phyloP scores from a whole-genome alignment of 2,329 filamentous ascomycete species.

The Cladophialophora bantiana region DNA sequence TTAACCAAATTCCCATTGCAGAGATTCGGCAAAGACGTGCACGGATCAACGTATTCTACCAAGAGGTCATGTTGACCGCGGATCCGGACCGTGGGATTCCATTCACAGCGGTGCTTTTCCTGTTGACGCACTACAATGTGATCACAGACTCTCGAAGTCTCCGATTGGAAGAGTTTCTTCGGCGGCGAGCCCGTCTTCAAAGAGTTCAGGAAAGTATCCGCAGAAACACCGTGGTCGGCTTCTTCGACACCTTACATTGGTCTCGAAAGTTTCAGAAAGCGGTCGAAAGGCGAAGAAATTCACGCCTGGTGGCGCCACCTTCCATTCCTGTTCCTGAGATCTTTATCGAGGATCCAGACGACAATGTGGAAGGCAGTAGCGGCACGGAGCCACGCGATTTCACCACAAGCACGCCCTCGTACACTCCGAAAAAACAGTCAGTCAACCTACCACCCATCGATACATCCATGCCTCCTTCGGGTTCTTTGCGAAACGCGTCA shows the following conservation, averaged over 20 bases:
- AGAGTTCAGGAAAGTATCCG: slow-evolving; percentile 94
- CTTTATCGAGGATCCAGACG: slow-evolving; percentile 79
- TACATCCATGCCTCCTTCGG: slow-evolving; percentile 37
- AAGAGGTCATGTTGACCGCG: slow-evolving; percentile 92
- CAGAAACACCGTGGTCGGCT: slow-evolving; percentile 86
- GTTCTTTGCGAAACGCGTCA: slow-evolving; percentile 36
- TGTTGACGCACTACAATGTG: slow-evolving; percentile 96
- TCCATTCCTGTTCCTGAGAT: slow-evolving; percentile 88
- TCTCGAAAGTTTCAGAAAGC: slow-evolving; percentile 79
- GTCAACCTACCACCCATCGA: slow-evolving; percentile 38
- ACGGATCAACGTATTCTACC: slow-evolving; percentile 92
- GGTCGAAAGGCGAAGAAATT: slow-evolving; percentile 73
- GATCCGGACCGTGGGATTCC: slow-evolving; percentile 89
- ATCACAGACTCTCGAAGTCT: slow-evolving; percentile 98
- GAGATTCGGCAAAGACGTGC: slow-evolving; percentile 77
- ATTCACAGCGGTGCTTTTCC: slow-evolving; percentile 92
- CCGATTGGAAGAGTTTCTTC: slow-evolving; percentile 90
- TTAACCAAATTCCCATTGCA: slow-evolving; percentile 74
- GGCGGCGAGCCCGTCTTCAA: slow-evolving; percentile 86
- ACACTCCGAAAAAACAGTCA: slow-evolving; percentile 27
- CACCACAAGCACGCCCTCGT: slow-evolving; percentile 35
- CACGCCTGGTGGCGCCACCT: slow-evolving; percentile 78
- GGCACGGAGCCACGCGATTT: slow-evolving; percentile 39
- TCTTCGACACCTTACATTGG: slow-evolving; percentile 94
- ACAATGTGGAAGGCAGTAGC: slow-evolving; percentile 37